phyloP scores from a whole-genome alignment of 2,329 filamentous ascomycete species.

The Zymoseptoria pseudotritici region DNA sequence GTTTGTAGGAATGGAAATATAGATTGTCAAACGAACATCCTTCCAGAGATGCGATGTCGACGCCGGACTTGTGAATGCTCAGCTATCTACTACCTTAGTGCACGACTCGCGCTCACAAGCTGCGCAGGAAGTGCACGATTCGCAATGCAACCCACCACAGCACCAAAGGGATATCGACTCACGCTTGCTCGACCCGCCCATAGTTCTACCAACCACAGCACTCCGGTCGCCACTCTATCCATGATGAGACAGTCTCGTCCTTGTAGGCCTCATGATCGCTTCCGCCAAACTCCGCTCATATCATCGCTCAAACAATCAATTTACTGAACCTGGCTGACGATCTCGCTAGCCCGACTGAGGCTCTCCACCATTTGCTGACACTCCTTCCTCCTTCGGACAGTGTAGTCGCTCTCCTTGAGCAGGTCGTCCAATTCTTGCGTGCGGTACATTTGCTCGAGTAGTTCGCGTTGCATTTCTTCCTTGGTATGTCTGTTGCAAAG shows the following conservation, averaged over 20 bases:
- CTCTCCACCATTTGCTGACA: slow-evolving; percentile 99
- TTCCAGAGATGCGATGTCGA: not conserved
- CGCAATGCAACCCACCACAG: not conserved
- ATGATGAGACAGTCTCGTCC: not conserved
- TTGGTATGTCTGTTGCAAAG: slow-evolving; percentile 65
- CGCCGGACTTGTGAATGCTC: not conserved
- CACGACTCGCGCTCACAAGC: no score
- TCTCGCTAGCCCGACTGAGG: slow-evolving; percentile 80
- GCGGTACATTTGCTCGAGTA: slow-evolving; percentile 96
- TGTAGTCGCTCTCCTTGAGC: slow-evolving; percentile 97
- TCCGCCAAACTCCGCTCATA: not conserved
- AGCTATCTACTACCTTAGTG: not conserved
- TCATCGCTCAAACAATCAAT: not conserved
- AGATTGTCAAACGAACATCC: not conserved
- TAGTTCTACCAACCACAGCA: not conserved
- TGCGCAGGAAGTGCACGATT: not conserved
- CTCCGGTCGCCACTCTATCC: not conserved
- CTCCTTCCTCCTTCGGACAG: slow-evolving; percentile 87
- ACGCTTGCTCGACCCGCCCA: not conserved
- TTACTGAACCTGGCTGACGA: slow-evolving; percentile 70
- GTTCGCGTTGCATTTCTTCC: slow-evolving; percentile 96
- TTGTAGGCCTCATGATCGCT: not conserved
- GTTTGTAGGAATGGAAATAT: not conserved
- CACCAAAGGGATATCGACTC: not conserved
- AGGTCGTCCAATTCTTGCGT: slow-evolving; percentile 83